phyloP scores from a whole-genome alignment of 768 basidiomycete species.

The Hirschioporus abietinus region DNA sequence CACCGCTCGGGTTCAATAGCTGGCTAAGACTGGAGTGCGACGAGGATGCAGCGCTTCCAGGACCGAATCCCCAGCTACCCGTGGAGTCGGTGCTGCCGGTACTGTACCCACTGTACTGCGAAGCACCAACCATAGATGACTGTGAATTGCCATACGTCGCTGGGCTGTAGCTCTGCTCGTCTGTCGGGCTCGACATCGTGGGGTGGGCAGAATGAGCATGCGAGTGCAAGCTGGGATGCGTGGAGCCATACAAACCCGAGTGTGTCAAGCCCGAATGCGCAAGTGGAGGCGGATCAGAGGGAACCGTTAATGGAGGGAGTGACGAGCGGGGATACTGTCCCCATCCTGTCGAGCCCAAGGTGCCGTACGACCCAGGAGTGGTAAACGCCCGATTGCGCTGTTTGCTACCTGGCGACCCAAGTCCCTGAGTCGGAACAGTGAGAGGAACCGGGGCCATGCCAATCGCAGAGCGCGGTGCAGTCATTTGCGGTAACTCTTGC shows the following conservation, averaged over 20 bases:
- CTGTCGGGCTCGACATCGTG: background rate
- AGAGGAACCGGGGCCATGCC: constrained; percentile 64
- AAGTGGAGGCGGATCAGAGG: constrained; percentile 63
- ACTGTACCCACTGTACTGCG: constrained; percentile 38
- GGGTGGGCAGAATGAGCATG: constrained; percentile 70
- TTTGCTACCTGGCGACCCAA: constrained; percentile 45
- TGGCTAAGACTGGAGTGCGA: constrained; percentile 75
- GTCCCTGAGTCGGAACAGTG: constrained; percentile 46
- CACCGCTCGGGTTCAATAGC: constrained; percentile 62
- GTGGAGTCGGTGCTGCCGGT: constrained; percentile 50
- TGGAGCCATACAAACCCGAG: constrained; percentile 48
- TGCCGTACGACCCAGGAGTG: constrained; percentile 75
- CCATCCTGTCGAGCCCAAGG: constrained; percentile 59
- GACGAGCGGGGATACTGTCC: constrained; percentile 49
- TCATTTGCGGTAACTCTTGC: constrained; percentile 46
- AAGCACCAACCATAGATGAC: constrained; percentile 23
- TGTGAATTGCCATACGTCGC: background rate
- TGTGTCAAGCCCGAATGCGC: constrained; percentile 24
- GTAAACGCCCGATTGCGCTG: constrained; percentile 68
- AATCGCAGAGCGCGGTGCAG: constrained; percentile 68
- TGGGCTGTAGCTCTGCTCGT: background rate
- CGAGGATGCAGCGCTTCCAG: constrained; percentile 41
- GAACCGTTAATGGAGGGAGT: constrained; percentile 79
- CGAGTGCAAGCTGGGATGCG: constrained; percentile 53
- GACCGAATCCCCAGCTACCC: constrained; percentile 45